Percentiles rank a stretch among this genome's conserved stretches.
These are phyloP conservation scores for Leersia perrieri DNA, from an alignment of 176 grass and related monocot species.

Conservation along the genomic window DNA sequence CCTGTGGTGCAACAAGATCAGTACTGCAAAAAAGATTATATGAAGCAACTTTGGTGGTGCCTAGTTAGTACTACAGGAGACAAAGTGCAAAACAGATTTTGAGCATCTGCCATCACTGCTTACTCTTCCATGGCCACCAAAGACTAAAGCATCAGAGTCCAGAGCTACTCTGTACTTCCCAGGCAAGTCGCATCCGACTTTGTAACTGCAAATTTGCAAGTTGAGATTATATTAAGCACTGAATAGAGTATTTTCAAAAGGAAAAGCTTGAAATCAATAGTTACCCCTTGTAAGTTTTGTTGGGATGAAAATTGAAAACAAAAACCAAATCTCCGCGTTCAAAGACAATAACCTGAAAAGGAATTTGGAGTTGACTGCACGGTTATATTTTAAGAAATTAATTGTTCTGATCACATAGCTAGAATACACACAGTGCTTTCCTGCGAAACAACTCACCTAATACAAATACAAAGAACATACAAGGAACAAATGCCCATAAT, in stretches of 20 bases:
- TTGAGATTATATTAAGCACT: conserved; percentile 13
- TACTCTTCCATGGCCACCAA: conserved; percentile 94
- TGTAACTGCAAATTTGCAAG: conserved; percentile 60
- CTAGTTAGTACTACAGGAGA: background rate
- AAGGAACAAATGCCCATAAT: background rate
- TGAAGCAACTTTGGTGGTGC: background rate
- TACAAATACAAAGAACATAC: background rate
- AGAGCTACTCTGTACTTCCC: conserved; percentile 77
- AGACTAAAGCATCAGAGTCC: conserved; percentile 82
- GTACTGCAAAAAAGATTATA: background rate
- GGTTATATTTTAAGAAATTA: conserved; percentile 22
- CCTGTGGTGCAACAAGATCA: conserved; percentile 44
- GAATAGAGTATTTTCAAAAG: background rate
- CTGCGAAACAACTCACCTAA: background rate
- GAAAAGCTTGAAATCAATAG: background rate
- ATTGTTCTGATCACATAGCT: background rate
- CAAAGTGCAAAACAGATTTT: background rate
- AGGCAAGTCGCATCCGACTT: conserved; percentile 90
- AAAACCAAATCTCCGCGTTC: conserved; percentile 94
- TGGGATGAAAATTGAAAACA: conserved; percentile 96
- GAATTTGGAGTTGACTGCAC: conserved; percentile 1
- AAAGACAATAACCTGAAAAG: conserved; percentile 84
- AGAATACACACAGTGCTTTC: background rate
- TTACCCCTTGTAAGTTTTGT: conserved; percentile 85
- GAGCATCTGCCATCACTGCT: conserved; percentile 20